These are phyloP conservation scores for Angophora floribunda DNA, from an alignment of 345 rosid species.

Conservation along the genomic window DNA sequence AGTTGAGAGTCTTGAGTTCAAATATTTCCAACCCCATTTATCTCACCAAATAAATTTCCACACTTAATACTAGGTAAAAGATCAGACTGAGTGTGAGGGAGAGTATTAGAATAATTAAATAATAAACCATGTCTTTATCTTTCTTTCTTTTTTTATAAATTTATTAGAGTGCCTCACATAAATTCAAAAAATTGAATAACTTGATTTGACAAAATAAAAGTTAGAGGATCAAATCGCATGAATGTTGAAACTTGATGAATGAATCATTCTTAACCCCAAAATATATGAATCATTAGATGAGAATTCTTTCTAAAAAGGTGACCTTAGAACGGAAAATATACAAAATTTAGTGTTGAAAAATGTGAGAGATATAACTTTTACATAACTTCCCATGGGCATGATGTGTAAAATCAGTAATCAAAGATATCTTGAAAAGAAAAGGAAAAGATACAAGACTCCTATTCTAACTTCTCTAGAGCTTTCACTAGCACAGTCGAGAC, in stretches of 20 bases:
- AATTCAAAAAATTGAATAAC: accelerated
- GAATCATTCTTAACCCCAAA: accelerated
- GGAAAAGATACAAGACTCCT: too few species aligned
- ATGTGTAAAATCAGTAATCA: neutral
- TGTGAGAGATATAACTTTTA: neutral
- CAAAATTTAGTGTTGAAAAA: neutral
- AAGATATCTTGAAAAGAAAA: neutral
- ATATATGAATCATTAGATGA: neutral
- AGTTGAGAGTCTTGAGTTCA: too few species aligned
- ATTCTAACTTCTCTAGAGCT: too few species aligned
- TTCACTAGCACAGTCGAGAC: too few species aligned
- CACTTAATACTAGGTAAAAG: too few species aligned
- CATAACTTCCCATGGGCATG: neutral
- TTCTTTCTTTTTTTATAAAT: too few species aligned
- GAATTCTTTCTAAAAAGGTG: neutral
- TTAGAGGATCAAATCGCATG: neutral
- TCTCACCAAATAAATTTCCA: too few species aligned
- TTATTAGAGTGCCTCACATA: accelerated
- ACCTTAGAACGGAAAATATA: neutral
- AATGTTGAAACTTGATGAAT: neutral
- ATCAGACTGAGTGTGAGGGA: too few species aligned
- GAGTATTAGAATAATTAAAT: too few species aligned
- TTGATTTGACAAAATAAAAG: neutral
- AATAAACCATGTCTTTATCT: too few species aligned
- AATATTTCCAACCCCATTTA: too few species aligned